These are phyloP conservation scores for Albugo candida DNA, from an alignment of 352 stramenopile species.

Conservation along the genomic window DNA sequence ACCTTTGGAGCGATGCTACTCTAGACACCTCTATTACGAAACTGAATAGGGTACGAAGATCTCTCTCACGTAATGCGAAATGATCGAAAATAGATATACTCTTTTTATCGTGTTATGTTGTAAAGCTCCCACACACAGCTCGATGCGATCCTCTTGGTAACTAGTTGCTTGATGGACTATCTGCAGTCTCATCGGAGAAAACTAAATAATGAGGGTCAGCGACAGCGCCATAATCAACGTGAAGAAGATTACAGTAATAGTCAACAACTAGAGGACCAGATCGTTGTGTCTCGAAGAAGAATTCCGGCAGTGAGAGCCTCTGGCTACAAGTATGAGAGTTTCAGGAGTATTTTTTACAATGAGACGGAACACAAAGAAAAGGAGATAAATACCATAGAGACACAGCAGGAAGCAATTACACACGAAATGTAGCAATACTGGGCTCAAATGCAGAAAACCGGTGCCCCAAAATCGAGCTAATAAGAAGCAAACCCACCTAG, in stretches of 20 bases:
- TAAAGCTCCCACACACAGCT: too few species aligned
- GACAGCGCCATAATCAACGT: neutral
- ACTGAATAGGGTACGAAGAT: too few species aligned
- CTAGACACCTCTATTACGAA: too few species aligned
- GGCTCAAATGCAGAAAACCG: constrained; percentile 28
- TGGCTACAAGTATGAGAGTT: constrained; percentile 32
- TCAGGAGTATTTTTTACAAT: constrained; percentile 31
- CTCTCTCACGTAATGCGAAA: too few species aligned
- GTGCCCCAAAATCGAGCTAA: constrained; percentile 44
- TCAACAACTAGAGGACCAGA: neutral
- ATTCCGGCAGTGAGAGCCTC: constrained; percentile 26
- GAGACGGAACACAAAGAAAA: constrained; percentile 29
- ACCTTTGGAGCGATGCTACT: too few species aligned
- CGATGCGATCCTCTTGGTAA: constrained; percentile 50
- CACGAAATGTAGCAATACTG: constrained; percentile 32
- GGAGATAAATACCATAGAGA: constrained; percentile 23
- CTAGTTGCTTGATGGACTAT: constrained; percentile 47
- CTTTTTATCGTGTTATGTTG: too few species aligned
- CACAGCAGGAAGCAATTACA: constrained; percentile 32
- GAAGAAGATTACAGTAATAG: neutral
- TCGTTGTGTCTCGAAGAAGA: constrained; percentile 14
- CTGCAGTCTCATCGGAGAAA: constrained; percentile 43
- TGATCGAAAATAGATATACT: too few species aligned
- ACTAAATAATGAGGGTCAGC: constrained; percentile 13
- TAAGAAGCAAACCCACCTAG: constrained; percentile 33